These are phyloP conservation scores for Platanthera guangdongensis DNA, from an alignment of 106 monocot genomes.

Conservation along the genomic window DNA sequence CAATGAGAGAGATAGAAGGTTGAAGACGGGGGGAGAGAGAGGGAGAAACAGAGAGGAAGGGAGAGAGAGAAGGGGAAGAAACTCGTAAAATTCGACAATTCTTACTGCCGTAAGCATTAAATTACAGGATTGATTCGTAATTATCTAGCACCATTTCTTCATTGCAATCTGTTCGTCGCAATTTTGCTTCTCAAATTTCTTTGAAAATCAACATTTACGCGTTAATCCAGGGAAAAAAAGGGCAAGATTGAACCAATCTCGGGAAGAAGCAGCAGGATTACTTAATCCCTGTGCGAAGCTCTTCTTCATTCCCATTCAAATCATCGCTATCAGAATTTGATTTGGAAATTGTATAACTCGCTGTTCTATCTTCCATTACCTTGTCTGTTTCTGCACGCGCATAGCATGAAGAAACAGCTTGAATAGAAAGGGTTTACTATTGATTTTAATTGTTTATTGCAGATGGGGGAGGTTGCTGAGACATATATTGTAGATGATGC, in stretches of 20 bases:
- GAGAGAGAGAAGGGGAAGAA: no score
- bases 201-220: neutral
- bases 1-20: no score
- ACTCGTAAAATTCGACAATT: neutral
- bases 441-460: constrained; percentile 6
- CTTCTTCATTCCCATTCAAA: neutral
- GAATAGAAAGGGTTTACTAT: neutral
- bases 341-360: neutral
- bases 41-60: no score
- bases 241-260: neutral
- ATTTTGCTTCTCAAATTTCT: neutral
- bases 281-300: neutral
- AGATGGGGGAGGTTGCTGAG: constrained; percentile 19
- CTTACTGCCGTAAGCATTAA: neutral
- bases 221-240: neutral
- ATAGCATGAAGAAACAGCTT: neutral
- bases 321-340: neutral
- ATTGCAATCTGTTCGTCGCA: neutral
- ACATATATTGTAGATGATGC: constrained; percentile 57
- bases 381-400: neutral
- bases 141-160: neutral
- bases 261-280: neutral
- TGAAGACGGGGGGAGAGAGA: no score
- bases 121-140: neutral
- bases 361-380: neutral